These are phyloP conservation scores for Phaeosphaeriaceae sp. DNA, from an alignment of 2,329 filamentous ascomycete genomes.

Conservation along the genomic window DNA sequence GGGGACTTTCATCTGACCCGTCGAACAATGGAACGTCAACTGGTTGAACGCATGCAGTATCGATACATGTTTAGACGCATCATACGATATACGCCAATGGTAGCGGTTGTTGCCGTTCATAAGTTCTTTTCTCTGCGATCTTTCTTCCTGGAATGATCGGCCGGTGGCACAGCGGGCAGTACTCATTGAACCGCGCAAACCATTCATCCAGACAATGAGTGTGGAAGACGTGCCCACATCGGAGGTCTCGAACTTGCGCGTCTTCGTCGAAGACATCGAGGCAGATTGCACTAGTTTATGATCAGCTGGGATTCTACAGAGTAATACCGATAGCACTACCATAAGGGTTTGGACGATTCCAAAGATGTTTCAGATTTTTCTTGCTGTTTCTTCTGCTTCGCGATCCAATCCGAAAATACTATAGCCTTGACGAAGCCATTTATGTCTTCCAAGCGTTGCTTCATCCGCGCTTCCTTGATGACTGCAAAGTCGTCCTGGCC, in stretches of 20 bases:
- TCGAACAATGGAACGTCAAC: too few species aligned
- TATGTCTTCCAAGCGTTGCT: slow-evolving; percentile 40
- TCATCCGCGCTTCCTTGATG: slow-evolving; percentile 29
- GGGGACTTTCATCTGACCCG: too few species aligned
- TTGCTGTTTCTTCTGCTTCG: slow-evolving; percentile 26
- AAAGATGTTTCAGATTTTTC: slow-evolving; percentile 17
- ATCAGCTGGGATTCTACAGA: slow-evolving; percentile 7
- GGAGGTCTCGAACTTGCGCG: slow-evolving; percentile 43
- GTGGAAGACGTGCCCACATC: slow-evolving; percentile 48
- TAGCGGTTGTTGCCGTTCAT: slow-evolving; percentile 14
- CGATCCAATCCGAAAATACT: slow-evolving; percentile 42
- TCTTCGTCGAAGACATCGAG: slow-evolving; percentile 43
- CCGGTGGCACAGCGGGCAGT: slow-evolving; percentile 48
- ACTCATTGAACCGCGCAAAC: slow-evolving; percentile 47
- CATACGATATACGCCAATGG: slow-evolving; percentile 36
- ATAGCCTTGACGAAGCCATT: slow-evolving; percentile 41
- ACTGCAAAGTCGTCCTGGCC: slow-evolving; percentile 13
- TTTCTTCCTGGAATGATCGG: slow-evolving; percentile 41
- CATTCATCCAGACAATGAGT: slow-evolving; percentile 47
- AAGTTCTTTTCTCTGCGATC: slow-evolving; percentile 9
- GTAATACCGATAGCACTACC: slow-evolving; percentile 16
- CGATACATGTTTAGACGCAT: too few species aligned
- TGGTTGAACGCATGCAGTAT: background rate
- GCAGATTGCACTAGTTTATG: slow-evolving; percentile 41
- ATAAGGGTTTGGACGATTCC: slow-evolving; percentile 28